Percentiles rank a stretch among this genome's conserved stretches.
Conservation (phyloP, 2,329 filamentous ascomycete species). For the Sporothrix mexicana region DNA sequence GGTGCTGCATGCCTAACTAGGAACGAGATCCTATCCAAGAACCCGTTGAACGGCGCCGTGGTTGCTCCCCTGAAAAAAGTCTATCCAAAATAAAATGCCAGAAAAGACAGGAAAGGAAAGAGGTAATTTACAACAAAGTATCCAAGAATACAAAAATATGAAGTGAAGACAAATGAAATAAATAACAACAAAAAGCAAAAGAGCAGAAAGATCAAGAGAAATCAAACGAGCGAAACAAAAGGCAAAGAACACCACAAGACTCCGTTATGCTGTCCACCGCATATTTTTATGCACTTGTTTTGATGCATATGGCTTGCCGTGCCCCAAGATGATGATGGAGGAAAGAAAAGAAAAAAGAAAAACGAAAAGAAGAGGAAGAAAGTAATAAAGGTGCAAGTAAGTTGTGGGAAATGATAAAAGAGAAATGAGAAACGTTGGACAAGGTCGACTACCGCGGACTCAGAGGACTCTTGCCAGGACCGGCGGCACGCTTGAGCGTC, state of each 20-base stretch:
- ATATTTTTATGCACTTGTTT: not conserved
- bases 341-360: not conserved
- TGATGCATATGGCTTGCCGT: constrained; percentile 15
- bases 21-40: not conserved
- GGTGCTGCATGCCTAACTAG: too few species aligned
- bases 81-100: constrained; percentile 10
- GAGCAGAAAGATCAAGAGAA: not conserved
- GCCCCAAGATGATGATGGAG: not conserved
- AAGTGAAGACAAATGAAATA: not conserved
- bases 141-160: not conserved
- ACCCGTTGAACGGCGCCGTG: not conserved
- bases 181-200: constrained; percentile 2
- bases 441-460: constrained; percentile 50
- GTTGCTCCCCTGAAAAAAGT: not conserved
- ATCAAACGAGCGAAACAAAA: constrained; percentile 2
- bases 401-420: not conserved
- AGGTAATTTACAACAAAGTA: constrained; percentile 3
- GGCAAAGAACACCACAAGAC: constrained; percentile 1
- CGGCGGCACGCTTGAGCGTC: constrained; percentile 51
- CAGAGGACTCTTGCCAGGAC: constrained; percentile 51
- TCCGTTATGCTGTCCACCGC: constrained; percentile 30
- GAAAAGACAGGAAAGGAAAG: not conserved
- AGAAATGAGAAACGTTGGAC: not conserved
- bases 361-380: not conserved
- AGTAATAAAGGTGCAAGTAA: not conserved